Evolutionary conservation across 1,139 yeast genomes (phyloP), one percentile per base, ranked within the genome.

Genomic region (Ashbya aceris): DNA sequence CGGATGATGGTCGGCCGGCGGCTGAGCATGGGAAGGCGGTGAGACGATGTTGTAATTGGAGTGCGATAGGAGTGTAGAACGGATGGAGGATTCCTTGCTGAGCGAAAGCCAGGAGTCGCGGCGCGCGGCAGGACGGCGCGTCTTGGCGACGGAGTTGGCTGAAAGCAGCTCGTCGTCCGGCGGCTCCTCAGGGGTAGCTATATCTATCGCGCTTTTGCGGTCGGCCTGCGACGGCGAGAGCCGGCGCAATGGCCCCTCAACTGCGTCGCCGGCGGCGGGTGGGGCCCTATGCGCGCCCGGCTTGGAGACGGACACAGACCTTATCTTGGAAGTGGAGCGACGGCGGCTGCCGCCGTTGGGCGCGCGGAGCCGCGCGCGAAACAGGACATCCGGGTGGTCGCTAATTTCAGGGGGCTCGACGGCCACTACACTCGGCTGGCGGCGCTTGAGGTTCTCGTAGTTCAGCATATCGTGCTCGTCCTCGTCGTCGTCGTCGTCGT

Each of bases 81-180:
- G 41, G 9, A 56, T 47, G 26, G 56, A 50, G 5, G 59, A 54
- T 42, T 54, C 58, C 40, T 52, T 55, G n/a, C 60, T 50, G 13
- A 52, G 49, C 1, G 59, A 55, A 7, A 51, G 39, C 8, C 56
- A 45, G 2, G 58, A 49, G 14, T 53, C 55, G 14, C 58, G 43
- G 33, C 58, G 44, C 10, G 53, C 47, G 4, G 48, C 41, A 6
- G 33, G 29, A 7, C 33, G 13, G 20, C 45, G 45, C 14, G 44
- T 46, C 26, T 39, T 33, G 27, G 37, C 14, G 9, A 9, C 27
- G 6, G 37, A 20, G 5, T 9, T 20, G 27, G 29, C 29, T 10
- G 17, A 9, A 8, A 34, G 29, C 10, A 34, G 29, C 29, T 34
- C 37, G 7, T 34, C 37, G 11, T 27, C 27, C 9, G 29, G 27